A percentile compares a stretch with the other conserved stretches of the same genome.
phyloP scores from a whole-genome alignment of 495 filamentous ascomycete genomes.

The Halenospora varia region DNA sequence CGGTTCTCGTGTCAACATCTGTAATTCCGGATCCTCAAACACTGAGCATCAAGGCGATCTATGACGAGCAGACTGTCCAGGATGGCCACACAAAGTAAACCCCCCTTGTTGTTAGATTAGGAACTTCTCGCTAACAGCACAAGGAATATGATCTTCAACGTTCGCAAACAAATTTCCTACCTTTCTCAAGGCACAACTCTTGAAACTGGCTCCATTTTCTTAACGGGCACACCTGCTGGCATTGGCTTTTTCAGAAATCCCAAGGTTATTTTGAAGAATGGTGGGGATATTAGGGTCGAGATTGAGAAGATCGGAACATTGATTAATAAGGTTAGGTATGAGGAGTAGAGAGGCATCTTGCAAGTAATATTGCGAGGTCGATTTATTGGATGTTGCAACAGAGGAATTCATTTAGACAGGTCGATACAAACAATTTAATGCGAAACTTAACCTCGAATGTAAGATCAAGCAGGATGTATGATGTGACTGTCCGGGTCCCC shows the following conservation, averaged over 20 bases:
- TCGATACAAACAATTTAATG: too few relatives aligned
- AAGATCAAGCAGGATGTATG: too few relatives aligned
- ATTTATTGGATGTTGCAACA: too few relatives aligned
- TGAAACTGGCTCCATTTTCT: constrained; percentile 18
- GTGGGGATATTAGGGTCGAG: constrained; percentile 57
- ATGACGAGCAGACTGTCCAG: constrained; percentile 37
- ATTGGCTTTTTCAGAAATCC: constrained; percentile 44
- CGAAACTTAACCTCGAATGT: too few relatives aligned
- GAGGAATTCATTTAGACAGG: too few relatives aligned
- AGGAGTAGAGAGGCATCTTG: too few relatives aligned
- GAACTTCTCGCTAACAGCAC: too few relatives aligned
- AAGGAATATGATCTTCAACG: constrained; percentile 35
- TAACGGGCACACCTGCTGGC: constrained; percentile 25
- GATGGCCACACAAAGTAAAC: constrained; percentile 25
- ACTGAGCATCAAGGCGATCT: constrained; percentile 30
- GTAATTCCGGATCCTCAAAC: constrained; percentile 10
- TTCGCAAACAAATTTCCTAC: constrained; percentile 8
- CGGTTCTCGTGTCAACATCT: constrained; percentile 28
- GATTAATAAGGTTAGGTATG: neutral
- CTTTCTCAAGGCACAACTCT: constrained; percentile 19
- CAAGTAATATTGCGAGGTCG: too few relatives aligned
- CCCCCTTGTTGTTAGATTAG: too few relatives aligned
- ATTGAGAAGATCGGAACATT: constrained; percentile 32
- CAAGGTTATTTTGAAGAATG: constrained; percentile 49
- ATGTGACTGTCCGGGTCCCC: too few relatives aligned